Evolutionary conservation across 208 protist species (phyloP).

Genomic region (Herpetomonas samuelpessoai): DNA sequence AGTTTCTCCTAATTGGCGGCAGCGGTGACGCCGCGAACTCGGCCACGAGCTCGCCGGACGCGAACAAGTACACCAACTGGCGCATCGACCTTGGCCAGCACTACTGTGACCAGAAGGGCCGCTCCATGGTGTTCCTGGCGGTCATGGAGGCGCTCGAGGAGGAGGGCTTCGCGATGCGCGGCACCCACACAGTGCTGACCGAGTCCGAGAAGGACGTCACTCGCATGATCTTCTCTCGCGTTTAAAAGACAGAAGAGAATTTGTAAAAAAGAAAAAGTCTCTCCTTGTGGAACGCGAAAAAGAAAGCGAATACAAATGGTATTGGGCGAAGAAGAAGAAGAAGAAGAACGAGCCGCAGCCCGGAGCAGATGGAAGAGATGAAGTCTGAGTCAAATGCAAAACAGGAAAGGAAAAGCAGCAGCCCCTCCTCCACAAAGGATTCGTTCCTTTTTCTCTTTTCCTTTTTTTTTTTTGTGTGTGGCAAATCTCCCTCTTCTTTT

Average conservation of each 20-base stretch:
- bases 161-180: slow-evolving; percentile 69
- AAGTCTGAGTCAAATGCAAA: too few relatives aligned
- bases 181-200: slow-evolving; percentile 45
- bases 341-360: too few relatives aligned
- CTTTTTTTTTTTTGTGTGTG: slow-evolving; percentile 3
- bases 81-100: slow-evolving; percentile 68
- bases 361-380: too few relatives aligned
- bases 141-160: slow-evolving; percentile 69
- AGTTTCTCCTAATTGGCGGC: slow-evolving; percentile 38
- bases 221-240: slow-evolving; percentile 71
- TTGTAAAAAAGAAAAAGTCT: slow-evolving; percentile 2
- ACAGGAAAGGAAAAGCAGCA: too few relatives aligned
- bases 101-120: slow-evolving; percentile 76
- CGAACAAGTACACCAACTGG: slow-evolving; percentile 54
- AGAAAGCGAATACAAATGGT: background rate
- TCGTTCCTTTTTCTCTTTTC: background rate
- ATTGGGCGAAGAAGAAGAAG: too few relatives aligned
- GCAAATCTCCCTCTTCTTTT: slow-evolving; percentile 2
- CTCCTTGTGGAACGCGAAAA: background rate
- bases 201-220: slow-evolving; percentile 63
- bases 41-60: background rate
- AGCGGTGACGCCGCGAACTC: slow-evolving; percentile 10
- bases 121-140: slow-evolving; percentile 57
- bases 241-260: slow-evolving; percentile 7
- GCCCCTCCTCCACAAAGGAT: too few relatives aligned